Base-by-base conservation (phyloP, 2,329 filamentous ascomycete genomes). In the Cytospora piceae region DNA sequence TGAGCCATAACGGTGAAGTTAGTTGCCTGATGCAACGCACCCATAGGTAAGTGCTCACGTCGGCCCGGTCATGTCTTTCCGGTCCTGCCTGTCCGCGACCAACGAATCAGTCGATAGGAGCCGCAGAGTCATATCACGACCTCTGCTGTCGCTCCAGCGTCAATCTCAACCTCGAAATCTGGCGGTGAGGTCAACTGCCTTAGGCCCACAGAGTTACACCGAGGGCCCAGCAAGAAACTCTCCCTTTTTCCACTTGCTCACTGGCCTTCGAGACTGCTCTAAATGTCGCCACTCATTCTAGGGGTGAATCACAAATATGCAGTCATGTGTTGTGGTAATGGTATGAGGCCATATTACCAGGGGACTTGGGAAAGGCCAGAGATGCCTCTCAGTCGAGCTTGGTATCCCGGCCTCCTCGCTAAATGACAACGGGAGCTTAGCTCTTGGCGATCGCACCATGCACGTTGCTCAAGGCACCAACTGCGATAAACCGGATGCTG, bases 11-110 rank as follows among this genome's bases (percentile, higher is more conserved):
- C 27, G 34, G 24, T 37, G 51, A 39, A 31, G 39, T 27, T 39
- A 29, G 37, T 7, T 63, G 61, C 61, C 61, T 63, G 61, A 63
- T 63, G 53, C 53, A 63, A 63, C 61, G 42, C 61, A 55, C 53
- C 49, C 53, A 57, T 22, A 12, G 12, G n/a, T 49, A 12, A 22
- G 42, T 49, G 42, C n/a, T 22, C 9, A 49, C 42, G n/a, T 2
- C 42, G 22, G 42, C 11, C 20, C 42, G 42, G 20, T 22, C 17
- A n/a, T 49, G n/a, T 12, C 42, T 49, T n/a, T 22, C 20, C 42
- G 42, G 20, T 22, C 17, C 42, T 49, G n/a, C 39, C 17, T 15
- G 20, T 49, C 39, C 39, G 17, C n/a, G 22, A 49, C n/a, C 42
- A 49, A 22, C 42, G n/a, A 49, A 24, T 24, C 42, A 49, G 2